phyloP scores from a whole-genome alignment of 306 rosid species.

The Adenanthera pavonina region DNA sequence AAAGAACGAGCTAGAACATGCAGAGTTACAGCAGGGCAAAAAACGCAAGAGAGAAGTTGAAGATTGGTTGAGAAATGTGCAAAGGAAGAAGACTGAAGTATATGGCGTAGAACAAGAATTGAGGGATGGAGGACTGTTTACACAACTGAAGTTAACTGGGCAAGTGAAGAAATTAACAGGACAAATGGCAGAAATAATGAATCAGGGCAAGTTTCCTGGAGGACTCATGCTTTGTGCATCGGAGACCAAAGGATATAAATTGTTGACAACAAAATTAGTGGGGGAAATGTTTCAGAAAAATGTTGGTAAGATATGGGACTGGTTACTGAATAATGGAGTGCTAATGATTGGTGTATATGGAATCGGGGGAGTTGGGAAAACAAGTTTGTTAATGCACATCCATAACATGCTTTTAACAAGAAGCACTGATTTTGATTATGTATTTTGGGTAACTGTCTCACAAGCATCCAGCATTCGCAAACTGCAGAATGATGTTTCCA shows the following conservation, averaged over 20 bases:
- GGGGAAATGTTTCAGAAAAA: slow-evolving; percentile 36
- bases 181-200: slow-evolving; percentile 40
- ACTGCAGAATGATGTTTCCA: slow-evolving; percentile 42
- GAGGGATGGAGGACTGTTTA: slow-evolving; percentile 23
- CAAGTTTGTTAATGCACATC: slow-evolving; percentile 41
- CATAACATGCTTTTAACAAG: slow-evolving; percentile 40
- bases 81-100: slow-evolving; percentile 39
- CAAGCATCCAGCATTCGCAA: slow-evolving; percentile 39
- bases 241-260: slow-evolving; percentile 37
- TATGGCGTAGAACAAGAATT: slow-evolving; percentile 15
- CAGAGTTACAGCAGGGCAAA: slow-evolving; percentile 34
- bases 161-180: slow-evolving; percentile 26
- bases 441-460: slow-evolving; percentile 39
- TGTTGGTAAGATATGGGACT: slow-evolving; percentile 33
- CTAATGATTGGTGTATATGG: slow-evolving; percentile 44
- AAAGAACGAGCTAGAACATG: slow-evolving; percentile 39
- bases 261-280: slow-evolving; percentile 38
- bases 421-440: slow-evolving; percentile 16
- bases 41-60: slow-evolving; percentile 36
- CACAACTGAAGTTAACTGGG: slow-evolving; percentile 11
- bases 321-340: slow-evolving; percentile 31
- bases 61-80: slow-evolving; percentile 38
- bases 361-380: slow-evolving; percentile 50
- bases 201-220: slow-evolving; percentile 36
- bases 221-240: slow-evolving; percentile 31